Percentiles rank a stretch among this genome's conserved stretches.
phyloP scores from a whole-genome alignment of 805 yeast genomes.

The Lipomyces mesembrius region DNA sequence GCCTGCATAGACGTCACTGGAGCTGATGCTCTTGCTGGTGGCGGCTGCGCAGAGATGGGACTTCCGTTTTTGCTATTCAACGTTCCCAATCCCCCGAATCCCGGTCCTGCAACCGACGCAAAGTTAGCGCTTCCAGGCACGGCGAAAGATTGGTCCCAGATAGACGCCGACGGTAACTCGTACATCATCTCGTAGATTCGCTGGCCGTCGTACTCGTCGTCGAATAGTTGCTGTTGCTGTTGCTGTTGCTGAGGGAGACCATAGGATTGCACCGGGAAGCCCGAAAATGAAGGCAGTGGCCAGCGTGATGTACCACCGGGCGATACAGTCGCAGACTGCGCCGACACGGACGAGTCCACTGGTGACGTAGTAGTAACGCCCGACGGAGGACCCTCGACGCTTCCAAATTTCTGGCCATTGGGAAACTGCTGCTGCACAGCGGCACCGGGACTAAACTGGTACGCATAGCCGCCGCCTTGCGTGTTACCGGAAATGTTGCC shows the following conservation, averaged over 20 bases:
- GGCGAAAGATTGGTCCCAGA: constrained; percentile 47
- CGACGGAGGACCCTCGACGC: constrained; percentile 1
- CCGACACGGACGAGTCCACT: background rate
- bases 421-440: constrained; percentile 25
- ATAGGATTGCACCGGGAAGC: background rate
- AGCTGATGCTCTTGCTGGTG: background rate
- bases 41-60: constrained; percentile 1
- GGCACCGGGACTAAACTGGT: constrained; percentile 37
- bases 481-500: constrained; percentile 36
- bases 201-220: constrained; percentile 42
- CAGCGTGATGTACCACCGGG: background rate
- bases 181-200: constrained; percentile 45
- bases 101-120: constrained; percentile 19
- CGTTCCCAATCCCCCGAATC: constrained; percentile 23
- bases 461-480: constrained; percentile 38
- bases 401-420: background rate
- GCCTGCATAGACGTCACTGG: background rate
- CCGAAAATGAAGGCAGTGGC: background rate
- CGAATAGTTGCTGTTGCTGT: constrained; percentile 26
- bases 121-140: constrained; percentile 27
- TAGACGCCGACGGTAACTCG: constrained; percentile 44
- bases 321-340: background rate
- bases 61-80: constrained; percentile 8
- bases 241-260: constrained; percentile 8
- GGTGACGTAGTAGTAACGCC: background rate